Conservation (phyloP, 257 asterid genomes). For the Oldenlandia corymbosa region DNA sequence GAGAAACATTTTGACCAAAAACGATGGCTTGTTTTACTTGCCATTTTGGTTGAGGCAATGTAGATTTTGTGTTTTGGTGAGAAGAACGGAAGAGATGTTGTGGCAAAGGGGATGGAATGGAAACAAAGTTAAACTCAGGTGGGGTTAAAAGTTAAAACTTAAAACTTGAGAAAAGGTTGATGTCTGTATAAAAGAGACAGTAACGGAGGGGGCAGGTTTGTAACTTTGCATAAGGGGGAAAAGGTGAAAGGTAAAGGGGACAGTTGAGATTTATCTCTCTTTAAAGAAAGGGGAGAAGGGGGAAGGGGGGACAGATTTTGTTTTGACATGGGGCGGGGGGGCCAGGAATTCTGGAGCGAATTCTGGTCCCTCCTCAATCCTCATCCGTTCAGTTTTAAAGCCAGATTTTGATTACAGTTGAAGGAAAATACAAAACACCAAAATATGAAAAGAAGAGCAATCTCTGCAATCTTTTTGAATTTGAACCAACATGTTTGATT, state of each 20-base stretch:
- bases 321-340: constrained; percentile 22
- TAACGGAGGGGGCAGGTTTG: constrained; percentile 12
- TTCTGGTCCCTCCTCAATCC: constrained; percentile 4
- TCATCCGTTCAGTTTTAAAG: not conserved
- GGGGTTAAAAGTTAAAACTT: no score
- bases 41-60: no score
- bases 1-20: no score
- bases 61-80: no score
- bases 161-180: not conserved
- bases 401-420: no score
- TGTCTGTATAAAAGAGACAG: constrained; percentile 21
- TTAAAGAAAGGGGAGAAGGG: constrained; percentile 18
- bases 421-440: no score
- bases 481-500: no score
- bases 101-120: no score
- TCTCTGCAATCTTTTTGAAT: no score
- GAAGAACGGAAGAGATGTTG: not conserved
- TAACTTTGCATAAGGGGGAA: not conserved
- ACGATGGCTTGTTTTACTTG: no score
- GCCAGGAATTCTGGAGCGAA: constrained; percentile 19
- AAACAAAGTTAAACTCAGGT: no score
- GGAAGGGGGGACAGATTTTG: constrained; percentile 15
- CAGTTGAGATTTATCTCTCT: constrained; percentile 28
- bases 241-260: constrained; percentile 11
- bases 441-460: no score